A percentile compares a stretch with the other conserved stretches of the same genome.
These are phyloP conservation scores for Pythium volutum DNA, from an alignment of 352 stramenopile species.

Conservation along the genomic window DNA sequence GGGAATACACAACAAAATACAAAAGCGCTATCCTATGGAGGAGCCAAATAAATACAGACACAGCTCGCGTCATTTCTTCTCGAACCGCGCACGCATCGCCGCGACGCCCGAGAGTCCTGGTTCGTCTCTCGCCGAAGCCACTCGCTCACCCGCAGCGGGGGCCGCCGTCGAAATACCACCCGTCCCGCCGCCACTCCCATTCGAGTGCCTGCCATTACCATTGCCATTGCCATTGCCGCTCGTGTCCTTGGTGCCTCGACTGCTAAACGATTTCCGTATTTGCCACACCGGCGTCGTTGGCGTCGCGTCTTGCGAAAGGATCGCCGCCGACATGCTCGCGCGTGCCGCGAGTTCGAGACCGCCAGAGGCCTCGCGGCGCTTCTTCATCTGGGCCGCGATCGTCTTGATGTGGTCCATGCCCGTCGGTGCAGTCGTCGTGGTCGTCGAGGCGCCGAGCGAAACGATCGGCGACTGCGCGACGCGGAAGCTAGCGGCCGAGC, in stretches of 20 bases:
- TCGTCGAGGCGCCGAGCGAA: neutral
- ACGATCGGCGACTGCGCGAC: conserved; percentile 18
- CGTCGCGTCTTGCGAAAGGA: neutral
- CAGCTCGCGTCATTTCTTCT: conserved; percentile 41
- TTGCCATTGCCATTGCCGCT: conserved; percentile 6
- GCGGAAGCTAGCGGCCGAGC: conserved; percentile 3
- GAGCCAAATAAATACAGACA: conserved; percentile 20
- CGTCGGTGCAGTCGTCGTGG: neutral
- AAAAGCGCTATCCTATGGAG: neutral
- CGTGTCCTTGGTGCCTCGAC: conserved; percentile 3
- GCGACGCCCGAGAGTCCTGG: conserved; percentile 44
- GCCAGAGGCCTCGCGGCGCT: conserved; percentile 35
- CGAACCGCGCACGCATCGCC: conserved; percentile 70
- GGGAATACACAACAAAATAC: neutral
- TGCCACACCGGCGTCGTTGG: neutral
- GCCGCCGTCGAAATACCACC: neutral
- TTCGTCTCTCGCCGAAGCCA: neutral
- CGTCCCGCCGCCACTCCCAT: too few species aligned
- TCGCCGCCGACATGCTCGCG: conserved; percentile 12
- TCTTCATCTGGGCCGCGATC: conserved; percentile 74
- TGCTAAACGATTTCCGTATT: conserved; percentile 17
- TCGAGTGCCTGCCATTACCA: neutral
- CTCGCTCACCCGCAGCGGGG: neutral
- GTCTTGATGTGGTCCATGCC: conserved; percentile 68
- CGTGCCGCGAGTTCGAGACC: neutral